phyloP scores from a whole-genome alignment of 805 yeast genomes.

The Wickerhamiella vanderwaltii region DNA sequence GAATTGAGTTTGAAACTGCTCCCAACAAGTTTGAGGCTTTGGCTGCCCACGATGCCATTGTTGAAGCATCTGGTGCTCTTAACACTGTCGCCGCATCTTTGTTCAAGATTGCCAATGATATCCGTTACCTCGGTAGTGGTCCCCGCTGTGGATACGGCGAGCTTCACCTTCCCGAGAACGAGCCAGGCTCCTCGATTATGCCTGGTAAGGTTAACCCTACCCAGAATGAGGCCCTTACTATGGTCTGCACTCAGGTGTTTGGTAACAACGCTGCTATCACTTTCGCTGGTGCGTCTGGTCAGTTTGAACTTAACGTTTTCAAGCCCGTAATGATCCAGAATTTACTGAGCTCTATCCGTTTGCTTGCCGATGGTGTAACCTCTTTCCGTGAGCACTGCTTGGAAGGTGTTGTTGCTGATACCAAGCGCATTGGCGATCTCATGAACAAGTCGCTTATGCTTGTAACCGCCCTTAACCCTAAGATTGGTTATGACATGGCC shows the following conservation, averaged over 20 bases:
- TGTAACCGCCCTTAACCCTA: constrained; percentile 96
- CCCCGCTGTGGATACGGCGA: constrained; percentile 99
- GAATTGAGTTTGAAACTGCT: constrained; percentile 81
- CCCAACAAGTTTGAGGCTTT: constrained; percentile 98
- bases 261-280: constrained; percentile 95
- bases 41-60: constrained; percentile 98
- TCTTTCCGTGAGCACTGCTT: constrained; percentile 94
- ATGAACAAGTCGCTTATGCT: constrained; percentile 94
- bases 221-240: constrained; percentile 96
- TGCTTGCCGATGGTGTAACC: constrained; percentile 76
- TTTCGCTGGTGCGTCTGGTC: constrained; percentile 97
- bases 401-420: constrained; percentile 84
- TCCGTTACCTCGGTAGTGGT: constrained; percentile 95
- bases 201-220: constrained; percentile 99
- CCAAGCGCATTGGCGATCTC: constrained; percentile 71
- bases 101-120: constrained; percentile 95
- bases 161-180: constrained; percentile 89
- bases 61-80: constrained; percentile 93
- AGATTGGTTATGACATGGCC: constrained; percentile 96
- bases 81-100: constrained; percentile 89
- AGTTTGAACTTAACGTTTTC: constrained; percentile 95
- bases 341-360: constrained; percentile 74
- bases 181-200: constrained; percentile 99
- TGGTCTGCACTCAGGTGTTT: constrained; percentile 95
- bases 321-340: constrained; percentile 92